Evolutionary conservation across 331 rosid species (phyloP).

Genomic region (Saraca asoca): DNA sequence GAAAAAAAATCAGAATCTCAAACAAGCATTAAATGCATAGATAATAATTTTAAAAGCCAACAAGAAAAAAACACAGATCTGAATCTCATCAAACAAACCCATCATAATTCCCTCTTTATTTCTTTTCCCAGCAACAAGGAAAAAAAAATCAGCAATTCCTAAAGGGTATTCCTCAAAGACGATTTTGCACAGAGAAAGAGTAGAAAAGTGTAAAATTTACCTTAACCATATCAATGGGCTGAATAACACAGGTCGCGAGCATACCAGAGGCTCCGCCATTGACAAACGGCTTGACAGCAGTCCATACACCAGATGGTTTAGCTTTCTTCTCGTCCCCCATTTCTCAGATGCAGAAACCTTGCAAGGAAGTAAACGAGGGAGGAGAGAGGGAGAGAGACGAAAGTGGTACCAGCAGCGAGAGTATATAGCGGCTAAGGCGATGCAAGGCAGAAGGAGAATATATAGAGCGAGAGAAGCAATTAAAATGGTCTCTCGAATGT

Average conservation of each 20-base stretch:
- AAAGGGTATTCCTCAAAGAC: background rate
- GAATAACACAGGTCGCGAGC: conserved; percentile 97
- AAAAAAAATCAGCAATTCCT: conserved; percentile 6
- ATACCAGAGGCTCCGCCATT: conserved; percentile 95
- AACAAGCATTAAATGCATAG: no score
- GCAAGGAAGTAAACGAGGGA: background rate
- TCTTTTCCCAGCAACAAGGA: background rate
- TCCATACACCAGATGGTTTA: conserved; percentile 68
- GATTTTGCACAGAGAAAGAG: no score
- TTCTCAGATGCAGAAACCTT: conserved; percentile 24
- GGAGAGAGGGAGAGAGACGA: conserved; percentile 20
- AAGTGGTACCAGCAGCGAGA: background rate
- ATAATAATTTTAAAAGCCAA: no score
- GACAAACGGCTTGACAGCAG: conserved; percentile 81
- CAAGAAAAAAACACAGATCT: conserved; percentile 42
- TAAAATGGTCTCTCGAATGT: no score
- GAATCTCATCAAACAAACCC: conserved; percentile 17
- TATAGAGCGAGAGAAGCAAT: no score
- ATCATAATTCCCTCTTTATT: conserved; percentile 2
- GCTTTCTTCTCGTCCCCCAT: conserved; percentile 91
- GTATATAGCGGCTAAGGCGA: background rate
- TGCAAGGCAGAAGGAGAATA: no score
- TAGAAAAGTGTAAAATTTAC: conserved; percentile 38
- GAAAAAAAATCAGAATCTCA: no score
- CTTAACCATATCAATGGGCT: conserved; percentile 97